These are phyloP conservation scores for Fonsecaea erecta DNA, from an alignment of 2,329 filamentous ascomycete species.

Conservation along the genomic window DNA sequence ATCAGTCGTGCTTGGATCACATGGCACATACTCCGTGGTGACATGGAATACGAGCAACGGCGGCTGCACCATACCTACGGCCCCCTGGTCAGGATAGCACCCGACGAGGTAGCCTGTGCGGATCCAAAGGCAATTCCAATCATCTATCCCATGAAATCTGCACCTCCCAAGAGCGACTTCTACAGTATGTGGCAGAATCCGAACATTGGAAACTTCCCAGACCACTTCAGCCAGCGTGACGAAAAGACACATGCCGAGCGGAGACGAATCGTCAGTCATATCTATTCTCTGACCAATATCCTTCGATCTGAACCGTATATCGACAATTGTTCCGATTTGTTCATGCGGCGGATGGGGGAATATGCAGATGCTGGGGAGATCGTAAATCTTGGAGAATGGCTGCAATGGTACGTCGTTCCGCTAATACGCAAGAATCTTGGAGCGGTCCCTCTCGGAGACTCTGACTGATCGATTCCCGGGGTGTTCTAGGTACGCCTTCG, in stretches of 20 bases:
- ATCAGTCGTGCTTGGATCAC: conserved; percentile 39
- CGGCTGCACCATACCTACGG: conserved; percentile 32
- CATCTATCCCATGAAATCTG: conserved; percentile 37
- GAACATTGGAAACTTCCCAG: conserved; percentile 37
- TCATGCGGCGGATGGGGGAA: conserved; percentile 33
- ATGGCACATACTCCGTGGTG: conserved; percentile 34
- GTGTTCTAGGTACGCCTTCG: conserved; percentile 46
- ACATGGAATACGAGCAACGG: conserved; percentile 38
- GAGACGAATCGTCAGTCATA: conserved; percentile 37
- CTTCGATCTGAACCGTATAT: conserved; percentile 40
- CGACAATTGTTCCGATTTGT: conserved; percentile 38
- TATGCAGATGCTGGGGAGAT: conserved; percentile 27
- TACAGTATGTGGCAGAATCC: conserved; percentile 36
- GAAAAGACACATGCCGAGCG: conserved; percentile 39
- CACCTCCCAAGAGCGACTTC: conserved; percentile 39
- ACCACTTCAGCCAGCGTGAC: conserved; percentile 38
- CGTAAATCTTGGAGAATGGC: conserved; percentile 39
- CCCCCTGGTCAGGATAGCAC: conserved; percentile 46
- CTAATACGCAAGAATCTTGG: too few species aligned
- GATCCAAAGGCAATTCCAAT: conserved; percentile 37
- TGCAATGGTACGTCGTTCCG: conserved; percentile 38
- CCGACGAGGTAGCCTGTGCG: conserved; percentile 42
- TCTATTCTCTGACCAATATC: conserved; percentile 43
- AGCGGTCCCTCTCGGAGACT: too few species aligned
- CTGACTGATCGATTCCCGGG: neutral